Evolutionary conservation across 805 yeast species (phyloP), one percentile per base, ranked within the genome.

Genomic region (Metschnikowia sp.): DNA sequence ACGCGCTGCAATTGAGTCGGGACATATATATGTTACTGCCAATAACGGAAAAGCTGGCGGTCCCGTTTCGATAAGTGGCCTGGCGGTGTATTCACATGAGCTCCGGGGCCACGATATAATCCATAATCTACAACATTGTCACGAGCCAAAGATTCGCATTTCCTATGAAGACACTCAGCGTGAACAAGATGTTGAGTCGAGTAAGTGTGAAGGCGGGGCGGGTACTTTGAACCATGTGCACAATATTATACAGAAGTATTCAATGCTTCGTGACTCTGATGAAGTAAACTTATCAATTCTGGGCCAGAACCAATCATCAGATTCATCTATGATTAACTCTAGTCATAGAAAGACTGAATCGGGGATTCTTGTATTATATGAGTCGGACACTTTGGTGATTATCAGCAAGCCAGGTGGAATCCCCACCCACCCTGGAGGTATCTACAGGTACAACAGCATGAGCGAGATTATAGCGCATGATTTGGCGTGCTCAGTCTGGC

Each of bases 371-470:
- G 60, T 73, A 1, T 53, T 78, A 0, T 64, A 57, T 54, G 68
- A 75, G 49, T 71, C 73, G 50, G 61, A 59, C 3, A 61, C 66
- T 8, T 30, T 72, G 0, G 26, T 77, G 12, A 81, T 79, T 26
- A 70, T 78, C 2, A 64, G 75, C 52, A 79, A 79, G 50, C 83
- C 83, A 0, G 62, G 72, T 0, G 84, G 83, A 0, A 61, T 78
- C 2, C 82, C 83, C 1, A 77, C 80, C 0, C 84, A 79, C 53
- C 81, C 84, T 0, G 67, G 77, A 0, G 74, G 76, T 8, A 70
- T 64, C 35, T 77, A 72, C 53, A 50, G 59, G 32, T 65, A 66
- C 52, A 79, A 79, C 57, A 62, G 76, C 1, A 51, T 79, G 18
- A 64, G 70, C 9, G 79, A 75, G 55, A 68, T 77, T 3, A 37